Conservation (phyloP, 352 stramenopile genomes). For the Pythium biforme region DNA sequence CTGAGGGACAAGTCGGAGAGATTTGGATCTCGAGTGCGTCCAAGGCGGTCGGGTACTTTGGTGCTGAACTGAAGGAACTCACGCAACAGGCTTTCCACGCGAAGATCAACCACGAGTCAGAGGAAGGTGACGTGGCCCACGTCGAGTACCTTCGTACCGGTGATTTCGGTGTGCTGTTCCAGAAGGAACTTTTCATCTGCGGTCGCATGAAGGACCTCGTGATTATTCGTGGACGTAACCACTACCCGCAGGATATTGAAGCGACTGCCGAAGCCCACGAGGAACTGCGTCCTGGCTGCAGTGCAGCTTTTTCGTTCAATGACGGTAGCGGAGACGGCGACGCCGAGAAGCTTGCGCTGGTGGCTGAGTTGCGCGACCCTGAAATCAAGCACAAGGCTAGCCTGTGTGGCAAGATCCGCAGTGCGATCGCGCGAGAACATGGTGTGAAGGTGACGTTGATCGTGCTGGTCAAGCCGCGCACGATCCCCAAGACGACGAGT, state of each 20-base stretch:
- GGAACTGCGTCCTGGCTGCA: constrained; percentile 93
- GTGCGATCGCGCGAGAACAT: constrained; percentile 72
- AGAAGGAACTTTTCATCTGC: constrained; percentile 96
- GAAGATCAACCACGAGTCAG: constrained; percentile 35
- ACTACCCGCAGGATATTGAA: constrained; percentile 99
- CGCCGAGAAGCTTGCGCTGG: constrained; percentile 72
- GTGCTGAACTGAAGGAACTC: constrained; percentile 66
- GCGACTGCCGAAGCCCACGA: constrained; percentile 83
- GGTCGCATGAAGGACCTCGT: constrained; percentile 99
- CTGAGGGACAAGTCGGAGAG: constrained; percentile 75
- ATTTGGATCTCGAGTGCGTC: constrained; percentile 88
- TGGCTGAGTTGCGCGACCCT: constrained; percentile 73
- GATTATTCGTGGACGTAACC: constrained; percentile 98
- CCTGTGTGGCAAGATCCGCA: constrained; percentile 70
- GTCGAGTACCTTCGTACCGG: constrained; percentile 92
- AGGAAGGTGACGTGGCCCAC: constrained; percentile 11
- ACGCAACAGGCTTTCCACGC: constrained; percentile 90
- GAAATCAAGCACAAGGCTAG: constrained; percentile 71
- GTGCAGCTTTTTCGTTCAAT: constrained; percentile 91
- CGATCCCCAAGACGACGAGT: constrained; percentile 97
- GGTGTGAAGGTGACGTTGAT: constrained; percentile 89
- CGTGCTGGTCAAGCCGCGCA: constrained; percentile 88
- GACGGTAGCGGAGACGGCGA: constrained; percentile 32
- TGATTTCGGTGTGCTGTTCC: constrained; percentile 97
- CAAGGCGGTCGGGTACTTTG: constrained; percentile 95